Percentiles rank a stretch among this genome's conserved stretches.
These are phyloP conservation scores for Penicillium digitatum DNA, from an alignment of 2,329 filamentous ascomycete species.

Conservation along the genomic window DNA sequence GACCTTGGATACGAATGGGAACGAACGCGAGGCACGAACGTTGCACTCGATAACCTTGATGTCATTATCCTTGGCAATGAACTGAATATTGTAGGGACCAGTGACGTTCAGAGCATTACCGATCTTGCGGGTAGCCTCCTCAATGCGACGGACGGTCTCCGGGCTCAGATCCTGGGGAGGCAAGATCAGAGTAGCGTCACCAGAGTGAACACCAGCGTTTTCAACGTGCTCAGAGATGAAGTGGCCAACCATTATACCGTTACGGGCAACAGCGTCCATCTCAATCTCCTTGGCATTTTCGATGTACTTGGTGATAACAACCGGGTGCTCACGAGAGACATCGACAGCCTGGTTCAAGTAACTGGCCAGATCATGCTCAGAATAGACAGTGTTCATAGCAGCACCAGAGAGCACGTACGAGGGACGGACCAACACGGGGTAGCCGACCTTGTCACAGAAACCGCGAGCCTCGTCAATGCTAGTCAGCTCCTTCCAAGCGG, in stretches of 20 bases:
- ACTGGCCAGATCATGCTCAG: slow-evolving; percentile 80
- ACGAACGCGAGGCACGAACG: slow-evolving; percentile 89
- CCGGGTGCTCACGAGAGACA: slow-evolving; percentile 90
- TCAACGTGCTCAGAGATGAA: slow-evolving; percentile 99
- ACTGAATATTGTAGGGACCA: slow-evolving; percentile 97
- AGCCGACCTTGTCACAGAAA: slow-evolving; percentile 85
- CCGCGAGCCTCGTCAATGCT: slow-evolving; percentile 83
- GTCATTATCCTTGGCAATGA: slow-evolving; percentile 98
- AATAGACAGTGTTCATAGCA: slow-evolving; percentile 99
- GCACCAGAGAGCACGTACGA: slow-evolving; percentile 96
- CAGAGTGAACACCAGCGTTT: slow-evolving; percentile 96
- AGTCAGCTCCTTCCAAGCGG: slow-evolving; percentile 95
- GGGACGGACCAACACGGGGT: slow-evolving; percentile 90
- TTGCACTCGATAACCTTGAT: slow-evolving; percentile 99
- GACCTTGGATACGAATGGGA: slow-evolving; percentile 97
- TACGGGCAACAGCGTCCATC: slow-evolving; percentile 94
- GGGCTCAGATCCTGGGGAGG: slow-evolving; percentile 88
- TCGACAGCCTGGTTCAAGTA: slow-evolving; percentile 89
- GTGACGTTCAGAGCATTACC: slow-evolving; percentile 91
- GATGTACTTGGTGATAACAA: slow-evolving; percentile 99
- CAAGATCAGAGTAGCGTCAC: slow-evolving; percentile 91
- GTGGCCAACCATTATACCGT: slow-evolving; percentile 85
- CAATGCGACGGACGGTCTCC: slow-evolving; percentile 85
- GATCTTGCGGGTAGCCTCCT: slow-evolving; percentile 93
- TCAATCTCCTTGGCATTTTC: slow-evolving; percentile 99